Evolutionary conservation across 441 rosid genomes (phyloP), one percentile per base, ranked within the genome.

Genomic region (Arabidopsis hybrid): DNA sequence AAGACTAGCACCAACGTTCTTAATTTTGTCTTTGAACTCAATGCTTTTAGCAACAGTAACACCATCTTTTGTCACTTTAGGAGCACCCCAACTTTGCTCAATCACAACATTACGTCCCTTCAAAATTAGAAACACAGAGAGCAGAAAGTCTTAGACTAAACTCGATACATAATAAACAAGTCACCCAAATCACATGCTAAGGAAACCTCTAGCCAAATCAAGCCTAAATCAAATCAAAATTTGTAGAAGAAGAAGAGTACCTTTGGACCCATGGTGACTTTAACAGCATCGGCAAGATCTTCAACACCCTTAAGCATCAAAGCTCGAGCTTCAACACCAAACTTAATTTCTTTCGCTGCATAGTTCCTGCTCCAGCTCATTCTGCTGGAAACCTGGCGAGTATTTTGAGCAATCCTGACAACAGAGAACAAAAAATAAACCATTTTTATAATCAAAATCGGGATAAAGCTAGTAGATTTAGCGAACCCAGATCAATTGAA

Each of bases 241-340:
- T 4, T 16, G 12, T 4, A 2, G 16, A 40, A 40, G 7, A 52
- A 59, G 13, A 58, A 58, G 45, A 14, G 36, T 60, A 89, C 97
- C 86, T 91, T 89, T 17, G 97, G 97, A 36, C 97, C 97, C 95
- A 91, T 91, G 39, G 97, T 91, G 72, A 91, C 95, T 81, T 73
- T 80, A 50, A 91, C 97, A 8, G 95, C 88, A 81, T 91, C 93
- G 17, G 95, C 95, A 52, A 91, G 89, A 53, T 91, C 97, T 76
- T 88, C 97, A 16, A 89, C 93, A 53, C 97, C 97, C 69, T 67
- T 88, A 58, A 91, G 95, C 97, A 91, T 89, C 65, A 85, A 42
- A 66, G 93, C 89, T 7, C 97, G 83, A 40, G 90, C 95, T 51
- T 91, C 95, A 14, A 91, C 95, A 4, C 97, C 91, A 42, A 91